Evolutionary conservation across 2,329 filamentous ascomycete genomes (phyloP).

Genomic region (Penicillium psychrosexuale): DNA sequence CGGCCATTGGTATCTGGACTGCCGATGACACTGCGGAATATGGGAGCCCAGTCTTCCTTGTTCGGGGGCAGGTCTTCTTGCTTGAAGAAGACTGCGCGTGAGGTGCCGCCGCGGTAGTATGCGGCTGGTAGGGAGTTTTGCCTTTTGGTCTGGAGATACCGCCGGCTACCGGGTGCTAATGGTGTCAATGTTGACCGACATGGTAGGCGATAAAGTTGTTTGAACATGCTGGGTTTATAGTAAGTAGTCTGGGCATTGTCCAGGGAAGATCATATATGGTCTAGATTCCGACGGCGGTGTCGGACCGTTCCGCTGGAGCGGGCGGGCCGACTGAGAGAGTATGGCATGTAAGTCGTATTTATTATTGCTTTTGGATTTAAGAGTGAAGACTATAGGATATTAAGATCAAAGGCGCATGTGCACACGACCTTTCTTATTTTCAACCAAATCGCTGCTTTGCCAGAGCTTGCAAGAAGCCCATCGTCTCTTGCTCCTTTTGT

Average conservation of each 20-base stretch:
- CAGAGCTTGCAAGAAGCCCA: conserved; percentile 74
- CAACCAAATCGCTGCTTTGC: conserved; percentile 75
- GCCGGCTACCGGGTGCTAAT: not conserved
- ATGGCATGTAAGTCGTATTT: not conserved
- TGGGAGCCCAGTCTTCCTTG: conserved; percentile 48
- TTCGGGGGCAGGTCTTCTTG: conserved; percentile 51
- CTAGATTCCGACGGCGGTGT: conserved; percentile 2
- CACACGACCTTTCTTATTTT: not conserved
- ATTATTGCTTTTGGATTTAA: not conserved
- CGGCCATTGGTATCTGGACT: conserved; percentile 64
- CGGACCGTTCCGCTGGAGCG: conserved; percentile 2
- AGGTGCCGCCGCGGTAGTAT: conserved; percentile 69
- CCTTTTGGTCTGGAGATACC: conserved; percentile 10
- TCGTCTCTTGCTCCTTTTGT: conserved; percentile 77
- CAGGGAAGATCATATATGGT: not conserved
- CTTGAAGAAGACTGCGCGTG: conserved; percentile 62
- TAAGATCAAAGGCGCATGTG: not conserved
- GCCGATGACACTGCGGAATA: conserved; percentile 61
- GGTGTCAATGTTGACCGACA: not conserved
- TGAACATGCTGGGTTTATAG: conserved; percentile 1
- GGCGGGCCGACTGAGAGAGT: not conserved
- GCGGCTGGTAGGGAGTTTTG: conserved; percentile 49
- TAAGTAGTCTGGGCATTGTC: not conserved
- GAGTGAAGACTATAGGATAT: not conserved
- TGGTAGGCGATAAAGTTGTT: not conserved